phyloP scores from a whole-genome alignment of 108 stramenopile genomes.

The Nitzschia putrida region DNA sequence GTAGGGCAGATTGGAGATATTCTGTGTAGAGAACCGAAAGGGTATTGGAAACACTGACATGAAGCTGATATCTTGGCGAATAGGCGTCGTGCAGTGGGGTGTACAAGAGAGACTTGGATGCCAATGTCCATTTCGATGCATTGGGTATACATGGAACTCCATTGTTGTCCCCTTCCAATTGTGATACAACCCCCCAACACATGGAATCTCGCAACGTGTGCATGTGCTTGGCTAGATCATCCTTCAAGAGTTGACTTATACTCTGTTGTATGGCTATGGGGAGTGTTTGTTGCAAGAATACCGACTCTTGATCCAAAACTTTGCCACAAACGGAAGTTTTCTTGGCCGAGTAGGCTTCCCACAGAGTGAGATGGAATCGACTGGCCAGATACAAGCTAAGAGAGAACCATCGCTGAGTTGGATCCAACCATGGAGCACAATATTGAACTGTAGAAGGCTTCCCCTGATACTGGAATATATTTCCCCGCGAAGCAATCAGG shows the following conservation, averaged over 20 bases:
- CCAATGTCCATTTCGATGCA: no score
- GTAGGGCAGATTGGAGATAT: not conserved
- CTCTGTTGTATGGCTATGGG: not conserved
- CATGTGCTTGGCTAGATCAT: not conserved
- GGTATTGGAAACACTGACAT: not conserved
- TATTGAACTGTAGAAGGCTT: conserved; percentile 10
- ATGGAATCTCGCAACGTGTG: conserved; percentile 20
- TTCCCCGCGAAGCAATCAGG: conserved; percentile 47
- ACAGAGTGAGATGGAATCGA: conserved; percentile 70
- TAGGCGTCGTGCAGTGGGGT: no score
- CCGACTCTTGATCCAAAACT: not conserved
- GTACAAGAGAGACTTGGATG: no score
- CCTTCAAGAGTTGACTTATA: conserved; percentile 1
- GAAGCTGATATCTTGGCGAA: not conserved
- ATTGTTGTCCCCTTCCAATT: no score
- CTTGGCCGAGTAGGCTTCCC: conserved; percentile 34
- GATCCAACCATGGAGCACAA: conserved; percentile 66
- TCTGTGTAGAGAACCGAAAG: conserved; percentile 1
- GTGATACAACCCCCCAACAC: not conserved
- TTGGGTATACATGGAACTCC: no score
- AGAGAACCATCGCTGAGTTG: conserved; percentile 74
- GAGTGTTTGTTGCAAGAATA: conserved; percentile 3
- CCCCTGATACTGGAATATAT: conserved; percentile 18
- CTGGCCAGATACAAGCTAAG: conserved; percentile 73
- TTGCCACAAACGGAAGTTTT: not conserved